Evolutionary conservation across 495 filamentous ascomycete genomes (phyloP).

Genomic region (Xylaria flabelliformis): DNA sequence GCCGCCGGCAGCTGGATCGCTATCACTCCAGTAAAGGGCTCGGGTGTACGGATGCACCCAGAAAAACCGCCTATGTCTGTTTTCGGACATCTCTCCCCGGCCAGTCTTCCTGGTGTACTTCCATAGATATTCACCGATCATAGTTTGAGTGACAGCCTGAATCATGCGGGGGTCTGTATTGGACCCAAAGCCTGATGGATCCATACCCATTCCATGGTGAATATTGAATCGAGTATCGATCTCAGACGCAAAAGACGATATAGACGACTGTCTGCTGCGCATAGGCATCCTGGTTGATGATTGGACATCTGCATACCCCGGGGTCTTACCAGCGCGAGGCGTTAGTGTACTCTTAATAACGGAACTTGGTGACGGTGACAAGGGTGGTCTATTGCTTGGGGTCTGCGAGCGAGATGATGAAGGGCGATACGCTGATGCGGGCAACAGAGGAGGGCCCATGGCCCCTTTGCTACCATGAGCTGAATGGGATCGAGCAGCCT

Average conservation of each 20-base stretch:
- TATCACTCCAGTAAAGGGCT: slow-evolving; percentile 95
- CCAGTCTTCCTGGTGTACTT: slow-evolving; percentile 96
- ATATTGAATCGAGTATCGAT: slow-evolving; percentile 89
- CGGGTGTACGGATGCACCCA: slow-evolving; percentile 99
- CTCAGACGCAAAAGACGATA: slow-evolving; percentile 95
- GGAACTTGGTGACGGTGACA: slow-evolving; percentile 50
- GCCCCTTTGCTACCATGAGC: slow-evolving; percentile 52
- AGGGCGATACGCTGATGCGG: slow-evolving; percentile 76
- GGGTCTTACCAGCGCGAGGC: slow-evolving; percentile 43
- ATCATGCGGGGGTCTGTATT: slow-evolving; percentile 96
- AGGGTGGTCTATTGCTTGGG: slow-evolving; percentile 56
- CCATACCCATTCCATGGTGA: slow-evolving; percentile 60
- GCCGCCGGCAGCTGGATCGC: slow-evolving; percentile 80
- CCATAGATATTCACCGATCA: slow-evolving; percentile 99
- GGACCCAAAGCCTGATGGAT: slow-evolving; percentile 64
- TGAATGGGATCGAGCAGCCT: slow-evolving; percentile 69
- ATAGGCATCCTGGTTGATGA: slow-evolving; percentile 47
- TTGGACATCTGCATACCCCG: slow-evolving; percentile 48
- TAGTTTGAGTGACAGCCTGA: slow-evolving; percentile 98
- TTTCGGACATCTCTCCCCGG: slow-evolving; percentile 82
- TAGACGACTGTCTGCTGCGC: slow-evolving; percentile 73
- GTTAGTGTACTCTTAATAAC: slow-evolving; percentile 43
- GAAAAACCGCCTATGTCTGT: slow-evolving; percentile 93
- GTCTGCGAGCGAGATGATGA: slow-evolving; percentile 70
- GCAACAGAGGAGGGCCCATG: slow-evolving; percentile 88